Conservation (phyloP, 495 filamentous ascomycete genomes). For the Lasiosphaeris hirsuta region DNA sequence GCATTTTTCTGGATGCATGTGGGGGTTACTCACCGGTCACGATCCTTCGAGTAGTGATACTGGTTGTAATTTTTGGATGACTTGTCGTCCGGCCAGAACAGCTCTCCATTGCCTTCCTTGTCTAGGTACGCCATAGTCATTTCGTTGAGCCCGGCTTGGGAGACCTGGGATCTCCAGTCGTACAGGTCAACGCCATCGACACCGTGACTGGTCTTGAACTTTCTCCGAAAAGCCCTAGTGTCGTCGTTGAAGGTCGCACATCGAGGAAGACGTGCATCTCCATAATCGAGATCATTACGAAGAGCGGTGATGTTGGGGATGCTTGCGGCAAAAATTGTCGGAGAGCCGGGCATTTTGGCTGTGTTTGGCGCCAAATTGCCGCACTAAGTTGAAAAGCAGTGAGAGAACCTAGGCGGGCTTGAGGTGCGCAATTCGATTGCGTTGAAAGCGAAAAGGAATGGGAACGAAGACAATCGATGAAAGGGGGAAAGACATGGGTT, state of each 20-base stretch:
- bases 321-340: background rate
- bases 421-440: too few species aligned
- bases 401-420: too few species aligned
- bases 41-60: conserved; percentile 3
- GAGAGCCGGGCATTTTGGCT: background rate
- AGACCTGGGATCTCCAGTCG: background rate
- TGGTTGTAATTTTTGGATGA: background rate
- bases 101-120: background rate
- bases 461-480: too few species aligned
- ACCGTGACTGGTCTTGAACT: conserved; percentile 3
- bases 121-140: background rate
- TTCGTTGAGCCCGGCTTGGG: background rate
- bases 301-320: conserved; percentile 1
- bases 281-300: conserved; percentile 1
- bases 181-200: background rate
- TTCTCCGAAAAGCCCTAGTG: background rate
- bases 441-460: too few species aligned
- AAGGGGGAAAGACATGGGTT: too few species aligned
- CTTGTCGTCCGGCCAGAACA: conserved; percentile 1
- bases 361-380: too few species aligned
- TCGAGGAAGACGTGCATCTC: background rate
- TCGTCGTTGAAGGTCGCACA: background rate
- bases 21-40: background rate
- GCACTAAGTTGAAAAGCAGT: too few species aligned
- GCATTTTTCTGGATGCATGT: background rate